Evolutionary conservation across 2,329 filamentous ascomycete genomes (phyloP).

Genomic region (Fusarium transvaalense): DNA sequence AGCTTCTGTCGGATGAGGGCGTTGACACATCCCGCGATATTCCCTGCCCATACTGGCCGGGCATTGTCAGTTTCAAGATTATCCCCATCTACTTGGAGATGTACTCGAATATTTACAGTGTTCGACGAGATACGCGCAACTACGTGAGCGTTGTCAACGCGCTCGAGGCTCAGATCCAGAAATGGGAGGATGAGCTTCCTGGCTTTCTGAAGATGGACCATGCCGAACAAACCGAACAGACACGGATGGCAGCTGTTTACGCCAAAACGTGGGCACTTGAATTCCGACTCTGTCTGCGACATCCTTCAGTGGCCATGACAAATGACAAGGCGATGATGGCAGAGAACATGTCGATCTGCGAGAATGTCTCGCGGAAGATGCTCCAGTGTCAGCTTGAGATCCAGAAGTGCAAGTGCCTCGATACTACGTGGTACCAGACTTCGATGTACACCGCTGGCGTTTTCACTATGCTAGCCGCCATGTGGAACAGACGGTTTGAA

Average conservation of each 20-base stretch:
- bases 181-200: slow-evolving; percentile 75
- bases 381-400: slow-evolving; percentile 70
- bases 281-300: slow-evolving; percentile 70
- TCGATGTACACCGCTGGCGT: slow-evolving; percentile 79
- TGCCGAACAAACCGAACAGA: slow-evolving; percentile 55
- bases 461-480: slow-evolving; percentile 77
- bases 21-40: slow-evolving; percentile 66
- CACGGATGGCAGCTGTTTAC: slow-evolving; percentile 67
- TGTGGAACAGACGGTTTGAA: slow-evolving; percentile 74
- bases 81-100: slow-evolving; percentile 78
- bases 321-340: slow-evolving; percentile 67
- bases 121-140: slow-evolving; percentile 70
- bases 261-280: slow-evolving; percentile 67
- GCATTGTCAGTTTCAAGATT: slow-evolving; percentile 74
- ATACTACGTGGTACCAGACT: slow-evolving; percentile 82
- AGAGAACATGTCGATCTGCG: slow-evolving; percentile 74
- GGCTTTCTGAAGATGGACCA: slow-evolving; percentile 66
- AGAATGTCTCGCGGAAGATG: slow-evolving; percentile 74
- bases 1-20: slow-evolving; percentile 74
- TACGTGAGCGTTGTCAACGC: slow-evolving; percentile 74
- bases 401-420: slow-evolving; percentile 74
- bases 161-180: slow-evolving; percentile 73
- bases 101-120: slow-evolving; percentile 80
- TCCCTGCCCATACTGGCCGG: slow-evolving; percentile 77
- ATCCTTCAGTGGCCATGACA: slow-evolving; percentile 71